Evolutionary conservation across 2,329 filamentous ascomycete species (phyloP).

Genomic region (Sphaerulina vaccinii): DNA sequence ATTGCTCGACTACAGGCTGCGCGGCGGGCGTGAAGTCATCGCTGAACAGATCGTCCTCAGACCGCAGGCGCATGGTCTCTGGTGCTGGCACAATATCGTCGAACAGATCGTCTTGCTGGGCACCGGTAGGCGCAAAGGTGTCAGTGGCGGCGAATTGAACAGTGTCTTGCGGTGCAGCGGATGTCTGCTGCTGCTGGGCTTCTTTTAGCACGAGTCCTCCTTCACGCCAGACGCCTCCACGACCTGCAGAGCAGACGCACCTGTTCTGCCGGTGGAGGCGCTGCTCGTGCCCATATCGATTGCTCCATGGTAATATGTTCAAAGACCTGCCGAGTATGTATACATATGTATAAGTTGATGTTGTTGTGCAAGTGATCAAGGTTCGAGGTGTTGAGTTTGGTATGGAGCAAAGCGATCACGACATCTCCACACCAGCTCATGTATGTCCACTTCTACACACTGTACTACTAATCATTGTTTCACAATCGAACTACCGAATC

Average conservation of each 20-base stretch:
- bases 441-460: too few relatives aligned
- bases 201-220: not conserved
- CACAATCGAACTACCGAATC: too few relatives aligned
- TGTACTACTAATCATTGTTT: too few relatives aligned
- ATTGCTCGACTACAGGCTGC: conserved; percentile 39
- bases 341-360: not conserved
- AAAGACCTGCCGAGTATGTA: not conserved
- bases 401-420: not conserved
- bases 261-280: not conserved
- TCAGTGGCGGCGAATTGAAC: conserved; percentile 19
- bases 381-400: not conserved
- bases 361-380: not conserved
- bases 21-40: conserved; percentile 51
- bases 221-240: not conserved
- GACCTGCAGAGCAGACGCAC: not conserved
- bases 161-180: not conserved
- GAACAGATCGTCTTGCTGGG: conserved; percentile 36
- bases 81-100: conserved; percentile 39
- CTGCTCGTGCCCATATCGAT: conserved; percentile 8
- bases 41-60: conserved; percentile 52
- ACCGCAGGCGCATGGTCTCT: conserved; percentile 51
- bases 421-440: too few relatives aligned
- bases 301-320: conserved; percentile 4
- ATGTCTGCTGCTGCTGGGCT: not conserved
- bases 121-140: conserved; percentile 37